These are phyloP conservation scores for Nicotiana knightiana DNA, from an alignment of 257 asterid genomes.

Conservation along the genomic window DNA sequence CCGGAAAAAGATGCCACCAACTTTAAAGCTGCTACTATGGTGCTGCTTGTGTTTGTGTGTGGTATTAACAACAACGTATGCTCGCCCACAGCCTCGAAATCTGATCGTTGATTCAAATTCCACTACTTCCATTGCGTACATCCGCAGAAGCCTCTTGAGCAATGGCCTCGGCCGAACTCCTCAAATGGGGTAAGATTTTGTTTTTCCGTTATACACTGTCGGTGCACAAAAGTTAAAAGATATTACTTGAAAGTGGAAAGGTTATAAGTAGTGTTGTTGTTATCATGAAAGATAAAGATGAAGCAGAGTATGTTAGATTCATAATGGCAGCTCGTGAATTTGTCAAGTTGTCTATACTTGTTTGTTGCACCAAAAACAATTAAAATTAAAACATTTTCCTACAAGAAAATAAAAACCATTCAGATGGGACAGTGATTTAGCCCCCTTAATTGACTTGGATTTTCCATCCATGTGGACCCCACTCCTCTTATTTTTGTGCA, in stretches of 20 bases:
- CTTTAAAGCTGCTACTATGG: not conserved
- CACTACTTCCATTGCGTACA: not conserved
- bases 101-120: not conserved
- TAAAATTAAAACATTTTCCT: not conserved
- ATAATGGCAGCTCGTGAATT: not conserved
- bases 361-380: not conserved
- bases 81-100: not conserved
- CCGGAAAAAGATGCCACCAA: not conserved
- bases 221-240: not conserved
- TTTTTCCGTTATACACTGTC: not conserved
- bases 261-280: no score
- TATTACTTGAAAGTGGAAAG: not conserved
- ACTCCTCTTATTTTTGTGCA: not conserved
- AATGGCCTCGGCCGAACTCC: constrained; percentile 76
- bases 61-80: not conserved
- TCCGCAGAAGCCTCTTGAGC: constrained; percentile 26
- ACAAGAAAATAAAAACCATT: not conserved
- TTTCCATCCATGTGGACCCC: not conserved
- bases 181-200: constrained; percentile 66
- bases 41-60: not conserved
- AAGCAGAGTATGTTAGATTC: not conserved
- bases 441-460: not conserved
- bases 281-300: not conserved
- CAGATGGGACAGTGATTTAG: not conserved
- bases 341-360: not conserved